These are phyloP conservation scores for Staphylotrichum longicolle DNA, from an alignment of 495 filamentous ascomycete genomes.

Conservation along the genomic window DNA sequence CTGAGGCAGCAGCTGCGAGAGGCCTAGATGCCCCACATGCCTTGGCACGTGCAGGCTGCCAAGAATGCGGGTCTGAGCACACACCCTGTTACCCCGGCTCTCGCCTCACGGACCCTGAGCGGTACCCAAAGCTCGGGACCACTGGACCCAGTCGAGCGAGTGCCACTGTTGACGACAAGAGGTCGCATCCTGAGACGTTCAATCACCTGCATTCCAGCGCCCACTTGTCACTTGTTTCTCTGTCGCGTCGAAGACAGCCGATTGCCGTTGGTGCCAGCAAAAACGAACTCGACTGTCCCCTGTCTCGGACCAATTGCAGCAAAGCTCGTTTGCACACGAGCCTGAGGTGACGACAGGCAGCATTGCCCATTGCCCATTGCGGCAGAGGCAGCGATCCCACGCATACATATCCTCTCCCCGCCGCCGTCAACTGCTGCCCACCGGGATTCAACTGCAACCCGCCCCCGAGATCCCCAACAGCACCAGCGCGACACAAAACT, in stretches of 20 bases:
- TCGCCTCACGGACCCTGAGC: not conserved
- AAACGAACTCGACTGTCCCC: not conserved
- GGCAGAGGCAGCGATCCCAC: no score
- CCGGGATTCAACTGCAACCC: no score
- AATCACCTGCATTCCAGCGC: slow-evolving; percentile 6
- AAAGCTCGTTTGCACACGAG: not conserved
- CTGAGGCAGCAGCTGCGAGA: no score
- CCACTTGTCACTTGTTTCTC: not conserved
- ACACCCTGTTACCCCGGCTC: not conserved
- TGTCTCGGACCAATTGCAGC: not conserved
- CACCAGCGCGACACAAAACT: no score
- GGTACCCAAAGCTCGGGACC: not conserved
- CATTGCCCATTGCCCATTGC: not conserved
- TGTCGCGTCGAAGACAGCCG: not conserved
- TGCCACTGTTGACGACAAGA: no score
- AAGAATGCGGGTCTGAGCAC: not conserved
- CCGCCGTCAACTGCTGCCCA: no score
- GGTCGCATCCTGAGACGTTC: not conserved
- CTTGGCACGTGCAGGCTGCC: slow-evolving; percentile 7
- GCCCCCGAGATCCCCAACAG: no score
- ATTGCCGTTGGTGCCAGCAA: not conserved
- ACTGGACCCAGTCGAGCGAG: not conserved
- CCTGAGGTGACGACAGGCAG: not conserved
- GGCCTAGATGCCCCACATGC: not conserved
- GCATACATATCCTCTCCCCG: no score